These are phyloP conservation scores for Leccinum imitatum DNA, from an alignment of 768 basidiomycete genomes.

Conservation along the genomic window DNA sequence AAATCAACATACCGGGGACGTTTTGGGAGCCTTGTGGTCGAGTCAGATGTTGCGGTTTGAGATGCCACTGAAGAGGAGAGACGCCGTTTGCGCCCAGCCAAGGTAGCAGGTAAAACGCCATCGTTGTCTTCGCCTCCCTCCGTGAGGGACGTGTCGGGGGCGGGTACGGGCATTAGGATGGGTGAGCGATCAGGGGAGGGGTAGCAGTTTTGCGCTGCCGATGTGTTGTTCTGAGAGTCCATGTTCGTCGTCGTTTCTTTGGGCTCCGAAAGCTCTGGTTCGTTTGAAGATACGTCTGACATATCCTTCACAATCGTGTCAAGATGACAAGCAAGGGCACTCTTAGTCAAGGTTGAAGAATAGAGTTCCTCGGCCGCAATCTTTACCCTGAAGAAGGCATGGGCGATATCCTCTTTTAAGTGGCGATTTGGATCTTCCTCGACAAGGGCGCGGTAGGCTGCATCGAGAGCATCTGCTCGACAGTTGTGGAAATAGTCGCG, in stretches of 20 bases:
- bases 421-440: constrained; percentile 11
- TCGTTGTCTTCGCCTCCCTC: background rate
- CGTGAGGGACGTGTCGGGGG: background rate
- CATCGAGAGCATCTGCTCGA: constrained; percentile 20
- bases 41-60: background rate
- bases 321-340: constrained; percentile 1
- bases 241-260: background rate
- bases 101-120: background rate
- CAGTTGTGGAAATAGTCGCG: constrained; percentile 23
- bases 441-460: constrained; percentile 25
- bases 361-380: background rate
- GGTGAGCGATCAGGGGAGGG: background rate
- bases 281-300: background rate
- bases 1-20: background rate
- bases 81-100: background rate
- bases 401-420: constrained; percentile 1
- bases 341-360: constrained; percentile 9
- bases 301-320: constrained; percentile 19
- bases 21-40: background rate
- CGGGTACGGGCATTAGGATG: background rate
- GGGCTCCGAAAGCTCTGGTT: background rate
- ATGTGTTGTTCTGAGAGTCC: background rate
- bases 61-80: background rate
- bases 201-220: background rate
- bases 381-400: constrained; percentile 34